Evolutionary conservation across 768 basidiomycete species (phyloP).

Genomic region (Tricholoma matsutake): DNA sequence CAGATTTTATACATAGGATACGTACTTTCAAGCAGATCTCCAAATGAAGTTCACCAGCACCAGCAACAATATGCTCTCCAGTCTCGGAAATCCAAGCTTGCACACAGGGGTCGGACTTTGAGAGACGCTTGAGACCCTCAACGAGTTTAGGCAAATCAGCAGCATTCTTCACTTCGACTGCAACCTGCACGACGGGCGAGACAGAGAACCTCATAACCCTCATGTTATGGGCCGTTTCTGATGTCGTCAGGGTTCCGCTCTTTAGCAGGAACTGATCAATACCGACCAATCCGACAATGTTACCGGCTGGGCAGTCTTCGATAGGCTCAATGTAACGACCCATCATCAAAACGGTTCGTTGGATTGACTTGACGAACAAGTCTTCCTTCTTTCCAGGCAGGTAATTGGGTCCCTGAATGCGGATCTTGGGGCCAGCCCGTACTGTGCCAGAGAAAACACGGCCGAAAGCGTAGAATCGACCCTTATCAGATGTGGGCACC

Average conservation of each 20-base stretch:
- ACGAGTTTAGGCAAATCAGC: slow-evolving; percentile 99
- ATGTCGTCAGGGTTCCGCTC: slow-evolving; percentile 95
- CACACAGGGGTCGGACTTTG: slow-evolving; percentile 99
- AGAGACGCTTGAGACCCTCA: slow-evolving; percentile 99
- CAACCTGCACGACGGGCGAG: slow-evolving; percentile 97
- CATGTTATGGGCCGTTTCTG: slow-evolving; percentile 99
- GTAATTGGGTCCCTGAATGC: slow-evolving; percentile 99
- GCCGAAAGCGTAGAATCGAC: slow-evolving; percentile 99
- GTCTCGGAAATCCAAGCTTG: slow-evolving; percentile 90
- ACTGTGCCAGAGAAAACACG: slow-evolving; percentile 99
- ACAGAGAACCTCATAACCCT: slow-evolving; percentile 99
- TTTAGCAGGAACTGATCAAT: slow-evolving; percentile 99
- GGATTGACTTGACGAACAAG: slow-evolving; percentile 95
- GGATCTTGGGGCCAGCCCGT: slow-evolving; percentile 94
- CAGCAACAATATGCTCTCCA: slow-evolving; percentile 98
- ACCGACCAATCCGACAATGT: slow-evolving; percentile 99
- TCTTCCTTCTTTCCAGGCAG: slow-evolving; percentile 98
- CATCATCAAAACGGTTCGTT: slow-evolving; percentile 99
- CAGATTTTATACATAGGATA: background rate
- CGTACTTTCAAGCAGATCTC: slow-evolving; percentile 97
- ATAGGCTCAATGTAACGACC: slow-evolving; percentile 98
- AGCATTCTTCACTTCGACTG: slow-evolving; percentile 99
- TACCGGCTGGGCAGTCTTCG: slow-evolving; percentile 98
- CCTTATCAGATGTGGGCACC: slow-evolving; percentile 99
- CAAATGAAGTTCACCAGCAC: slow-evolving; percentile 98